Conservation (phyloP, 2,329 filamentous ascomycete species). For the Pseudogymnoascus sp. region DNA sequence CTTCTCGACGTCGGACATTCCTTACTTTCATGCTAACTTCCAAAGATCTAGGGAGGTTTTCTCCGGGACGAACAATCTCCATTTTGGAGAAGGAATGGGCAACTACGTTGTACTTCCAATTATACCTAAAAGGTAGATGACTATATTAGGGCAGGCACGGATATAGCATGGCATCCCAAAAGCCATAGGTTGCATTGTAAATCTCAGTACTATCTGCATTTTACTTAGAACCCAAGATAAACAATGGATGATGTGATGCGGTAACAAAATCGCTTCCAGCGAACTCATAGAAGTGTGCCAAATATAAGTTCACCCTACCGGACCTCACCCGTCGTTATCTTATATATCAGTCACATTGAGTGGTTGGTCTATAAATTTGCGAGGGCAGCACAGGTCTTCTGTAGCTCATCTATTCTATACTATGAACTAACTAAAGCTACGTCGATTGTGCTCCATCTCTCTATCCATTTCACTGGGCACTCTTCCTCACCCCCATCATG, state of each 20-base stretch:
- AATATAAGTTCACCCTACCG: too few relatives aligned
- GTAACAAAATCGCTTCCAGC: background rate
- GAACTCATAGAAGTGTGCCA: background rate
- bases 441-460: background rate
- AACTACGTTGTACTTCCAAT: constrained; percentile 46
- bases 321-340: too few relatives aligned
- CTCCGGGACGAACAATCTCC: constrained; percentile 41
- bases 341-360: background rate
- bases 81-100: constrained; percentile 37
- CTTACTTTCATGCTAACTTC: background rate
- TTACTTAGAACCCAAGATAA: too few relatives aligned
- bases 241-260: background rate
- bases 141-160: background rate
- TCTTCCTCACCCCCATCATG: constrained; percentile 13
- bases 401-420: background rate
- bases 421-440: background rate
- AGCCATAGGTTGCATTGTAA: background rate
- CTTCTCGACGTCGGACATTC: background rate
- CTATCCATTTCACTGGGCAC: background rate
- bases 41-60: constrained; percentile 25
- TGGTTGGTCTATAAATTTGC: background rate
- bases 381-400: background rate
- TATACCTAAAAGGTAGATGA: constrained; percentile 31
- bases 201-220: too few relatives aligned
- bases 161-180: background rate